Evolutionary conservation across 768 basidiomycete genomes (phyloP).

Genomic region (Rhodotorula graminis): DNA sequence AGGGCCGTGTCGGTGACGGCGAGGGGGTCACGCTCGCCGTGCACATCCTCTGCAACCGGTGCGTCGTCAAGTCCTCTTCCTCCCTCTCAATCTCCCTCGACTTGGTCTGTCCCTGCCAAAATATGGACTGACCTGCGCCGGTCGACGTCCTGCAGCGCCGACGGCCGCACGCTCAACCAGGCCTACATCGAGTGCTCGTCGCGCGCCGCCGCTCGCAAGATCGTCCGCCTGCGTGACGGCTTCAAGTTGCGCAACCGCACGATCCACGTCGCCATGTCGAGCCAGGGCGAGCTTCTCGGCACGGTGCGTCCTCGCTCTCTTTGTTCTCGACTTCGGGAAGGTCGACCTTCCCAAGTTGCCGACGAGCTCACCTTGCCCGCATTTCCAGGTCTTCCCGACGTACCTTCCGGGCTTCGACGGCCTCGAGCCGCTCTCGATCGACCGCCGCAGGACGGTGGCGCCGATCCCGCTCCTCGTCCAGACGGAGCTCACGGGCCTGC

Average conservation of each 20-base stretch:
- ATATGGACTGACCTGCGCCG: too few species aligned
- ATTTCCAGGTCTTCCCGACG: constrained; percentile 32
- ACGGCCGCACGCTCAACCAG: constrained; percentile 36
- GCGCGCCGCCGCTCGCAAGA: constrained; percentile 5
- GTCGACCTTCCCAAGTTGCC: neutral
- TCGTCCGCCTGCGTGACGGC: constrained; percentile 31
- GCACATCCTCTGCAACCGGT: constrained; percentile 39
- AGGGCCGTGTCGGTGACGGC: neutral
- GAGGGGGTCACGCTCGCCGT: constrained; percentile 26
- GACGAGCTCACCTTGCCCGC: too few species aligned
- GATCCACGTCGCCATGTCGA: constrained; percentile 25
- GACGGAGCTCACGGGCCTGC: constrained; percentile 29
- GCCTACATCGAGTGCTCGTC: constrained; percentile 33
- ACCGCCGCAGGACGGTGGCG: too few species aligned
- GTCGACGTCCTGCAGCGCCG: constrained; percentile 5
- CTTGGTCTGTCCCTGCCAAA: neutral
- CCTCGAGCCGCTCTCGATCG: neutral
- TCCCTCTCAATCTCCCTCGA: too few species aligned
- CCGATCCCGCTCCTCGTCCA: constrained; percentile 22
- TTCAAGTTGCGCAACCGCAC: constrained; percentile 3
- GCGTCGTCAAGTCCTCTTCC: neutral
- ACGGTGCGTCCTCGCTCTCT: constrained; percentile 13
- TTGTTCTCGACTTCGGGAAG: neutral
- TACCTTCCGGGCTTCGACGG: constrained; percentile 22
- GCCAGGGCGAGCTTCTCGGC: constrained; percentile 18